A percentile compares a stretch with the other conserved stretches of the same genome.
Conservation (phyloP, 441 rosid genomes). For the Cnidoscolus chayamansa region DNA sequence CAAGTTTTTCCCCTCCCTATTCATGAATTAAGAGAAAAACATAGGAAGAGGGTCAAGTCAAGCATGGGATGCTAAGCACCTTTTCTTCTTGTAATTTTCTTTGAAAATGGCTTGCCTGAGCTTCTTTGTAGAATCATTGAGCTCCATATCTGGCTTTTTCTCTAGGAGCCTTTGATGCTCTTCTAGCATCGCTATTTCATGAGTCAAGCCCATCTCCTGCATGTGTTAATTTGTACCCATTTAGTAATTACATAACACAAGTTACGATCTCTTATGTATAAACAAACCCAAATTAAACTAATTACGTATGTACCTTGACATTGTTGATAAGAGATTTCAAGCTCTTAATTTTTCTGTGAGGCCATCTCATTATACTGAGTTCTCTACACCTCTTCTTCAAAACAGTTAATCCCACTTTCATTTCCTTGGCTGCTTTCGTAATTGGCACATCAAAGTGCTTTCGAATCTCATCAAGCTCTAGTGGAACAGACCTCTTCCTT, state of each 20-base stretch:
- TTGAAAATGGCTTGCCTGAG: slow-evolving; percentile 78
- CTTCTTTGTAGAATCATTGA: slow-evolving; percentile 53
- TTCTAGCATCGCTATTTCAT: slow-evolving; percentile 49
- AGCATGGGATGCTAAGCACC: slow-evolving; percentile 22
- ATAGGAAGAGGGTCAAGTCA: background rate
- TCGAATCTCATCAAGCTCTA: slow-evolving; percentile 44
- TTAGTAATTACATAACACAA: background rate
- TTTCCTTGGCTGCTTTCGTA: slow-evolving; percentile 55
- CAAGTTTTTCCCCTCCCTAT: too few relatives aligned
- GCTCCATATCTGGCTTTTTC: slow-evolving; percentile 48
- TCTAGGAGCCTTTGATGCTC: slow-evolving; percentile 51
- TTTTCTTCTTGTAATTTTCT: slow-evolving; percentile 73
- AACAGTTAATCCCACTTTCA: slow-evolving; percentile 60
- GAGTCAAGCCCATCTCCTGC: slow-evolving; percentile 42
- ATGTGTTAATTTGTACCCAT: background rate
- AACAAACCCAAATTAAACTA: too few relatives aligned
- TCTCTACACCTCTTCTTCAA: slow-evolving; percentile 77
- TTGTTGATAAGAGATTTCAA: slow-evolving; percentile 48
- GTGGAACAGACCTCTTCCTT: slow-evolving; percentile 24
- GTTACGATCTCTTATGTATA: too few relatives aligned
- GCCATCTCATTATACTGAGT: slow-evolving; percentile 63
- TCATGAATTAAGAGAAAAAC: too few relatives aligned
- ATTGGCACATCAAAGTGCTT: slow-evolving; percentile 54
- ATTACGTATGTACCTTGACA: slow-evolving; percentile 42
- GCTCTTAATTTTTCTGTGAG: slow-evolving; percentile 75